Base-by-base conservation (phyloP, 768 basidiomycete genomes). In the Dendrothele bispora region DNA sequence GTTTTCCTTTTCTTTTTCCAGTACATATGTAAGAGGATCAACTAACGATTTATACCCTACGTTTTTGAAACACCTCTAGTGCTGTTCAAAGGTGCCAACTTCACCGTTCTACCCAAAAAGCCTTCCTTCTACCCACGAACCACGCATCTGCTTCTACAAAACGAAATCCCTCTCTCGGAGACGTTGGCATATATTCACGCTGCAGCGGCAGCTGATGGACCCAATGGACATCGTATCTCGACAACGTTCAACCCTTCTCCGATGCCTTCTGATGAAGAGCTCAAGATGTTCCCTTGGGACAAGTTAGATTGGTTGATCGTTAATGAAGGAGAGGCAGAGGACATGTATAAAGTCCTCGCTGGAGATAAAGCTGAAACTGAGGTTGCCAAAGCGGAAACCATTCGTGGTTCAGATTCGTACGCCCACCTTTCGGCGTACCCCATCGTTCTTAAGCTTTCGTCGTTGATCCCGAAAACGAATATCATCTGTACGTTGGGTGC, bases 191-290 rank as follows among this genome's bases (percentile, higher is more conserved):
- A 62, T 55, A 66, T 73, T 42, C 24, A 62, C 59, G 5, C 58
- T 65, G 29, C 56, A 54, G 40, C 61, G 53, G 29, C 56, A 54
- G 40, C 61, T 53, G 42, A 42, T 28, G 48, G 29, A 17, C 27
- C 49, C 17, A 43, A 50, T 14, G 39, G 48, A 42, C 37, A 39
- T 55, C 61, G 8, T 59, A 49, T 59, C 10, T 37, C 59, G 1
- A 71, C 71, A 0, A 64, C 83, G 45, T 72, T 78, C 61, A 84
- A 83, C 55, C 81, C 82, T 3, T 84, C 82, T 0, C 82, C 82
- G 1, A 67, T 83, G 56, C 79, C 77, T 1, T 59, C 65, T 4
- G 40, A 53, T 2, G 57, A 56, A 3, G 64, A 80, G 48, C 63
- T 82, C 17, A 53, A 48, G 3, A 51, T 48, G 2, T 75, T 84